A percentile compares a stretch with the other conserved stretches of the same genome.
Conservation (phyloP, 2,329 filamentous ascomycete genomes). For the Colletotrichum sp. region DNA sequence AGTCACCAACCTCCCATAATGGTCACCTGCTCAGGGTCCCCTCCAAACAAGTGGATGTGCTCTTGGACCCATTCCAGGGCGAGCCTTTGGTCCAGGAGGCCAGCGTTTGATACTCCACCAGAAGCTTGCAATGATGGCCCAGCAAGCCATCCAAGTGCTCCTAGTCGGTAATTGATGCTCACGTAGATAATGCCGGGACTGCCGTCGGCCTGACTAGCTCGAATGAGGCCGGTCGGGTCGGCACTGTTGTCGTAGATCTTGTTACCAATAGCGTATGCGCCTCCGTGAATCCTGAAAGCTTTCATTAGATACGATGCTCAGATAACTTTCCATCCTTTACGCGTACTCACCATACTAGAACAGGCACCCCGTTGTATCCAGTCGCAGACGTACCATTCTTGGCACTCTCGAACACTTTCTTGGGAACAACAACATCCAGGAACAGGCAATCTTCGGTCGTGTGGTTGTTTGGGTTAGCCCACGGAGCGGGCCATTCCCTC, state of each 20-base stretch:
- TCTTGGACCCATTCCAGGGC: constrained; percentile 51
- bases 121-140: constrained; percentile 37
- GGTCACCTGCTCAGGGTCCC: constrained; percentile 46
- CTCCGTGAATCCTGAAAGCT: constrained; percentile 39
- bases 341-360: constrained; percentile 6
- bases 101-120: constrained; percentile 40
- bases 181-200: constrained; percentile 44
- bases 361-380: constrained; percentile 25
- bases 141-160: constrained; percentile 48
- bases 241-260: constrained; percentile 42
- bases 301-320: not conserved
- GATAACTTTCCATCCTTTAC: not conserved
- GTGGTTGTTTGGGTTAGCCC: not conserved
- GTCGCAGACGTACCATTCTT: not conserved
- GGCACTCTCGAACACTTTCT: constrained; percentile 30
- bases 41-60: constrained; percentile 48
- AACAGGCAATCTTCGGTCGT: constrained; percentile 44
- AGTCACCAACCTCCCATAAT: constrained; percentile 38
- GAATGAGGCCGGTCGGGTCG: not conserved
- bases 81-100: constrained; percentile 42
- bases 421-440: constrained; percentile 44
- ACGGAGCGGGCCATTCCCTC: not conserved
- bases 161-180: constrained; percentile 46
- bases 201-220: constrained; percentile 25
- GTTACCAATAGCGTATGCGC: constrained; percentile 35